A percentile compares a stretch with the other conserved stretches of the same genome.
phyloP scores from a whole-genome alignment of 352 stramenopile species.

The Thalassiosira mediterranea region DNA sequence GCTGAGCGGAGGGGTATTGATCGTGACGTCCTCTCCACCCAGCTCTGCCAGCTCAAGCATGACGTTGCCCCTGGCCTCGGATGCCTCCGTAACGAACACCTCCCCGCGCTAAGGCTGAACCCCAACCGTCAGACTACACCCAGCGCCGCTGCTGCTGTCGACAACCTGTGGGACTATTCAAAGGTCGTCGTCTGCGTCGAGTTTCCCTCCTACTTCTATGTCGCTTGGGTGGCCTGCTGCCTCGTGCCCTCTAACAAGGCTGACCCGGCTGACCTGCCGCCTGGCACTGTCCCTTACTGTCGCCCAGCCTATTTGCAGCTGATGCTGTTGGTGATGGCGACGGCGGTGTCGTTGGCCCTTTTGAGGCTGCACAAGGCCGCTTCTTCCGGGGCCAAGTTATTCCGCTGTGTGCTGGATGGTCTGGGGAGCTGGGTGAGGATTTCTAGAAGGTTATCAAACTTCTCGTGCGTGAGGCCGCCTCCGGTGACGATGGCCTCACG shows the following conservation, averaged over 20 bases:
- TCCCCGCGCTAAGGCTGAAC: conserved; percentile 6
- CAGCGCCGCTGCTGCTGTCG: conserved; percentile 6
- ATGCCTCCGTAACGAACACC: conserved; percentile 9
- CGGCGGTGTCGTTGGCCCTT: neutral
- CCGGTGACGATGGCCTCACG: neutral
- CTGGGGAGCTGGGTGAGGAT: conserved; percentile 8
- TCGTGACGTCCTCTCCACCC: neutral
- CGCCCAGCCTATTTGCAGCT: conserved; percentile 6
- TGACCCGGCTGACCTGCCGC: conserved; percentile 1
- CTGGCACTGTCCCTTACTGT: neutral
- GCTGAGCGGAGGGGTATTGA: neutral
- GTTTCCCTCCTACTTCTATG: conserved; percentile 15
- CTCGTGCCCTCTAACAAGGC: conserved; percentile 3
- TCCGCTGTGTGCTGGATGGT: conserved; percentile 2
- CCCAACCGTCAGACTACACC: neutral
- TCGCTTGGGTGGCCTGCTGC: neutral
- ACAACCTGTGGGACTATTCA: conserved; percentile 3
- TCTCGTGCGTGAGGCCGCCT: neutral
- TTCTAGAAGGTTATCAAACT: conserved; percentile 18
- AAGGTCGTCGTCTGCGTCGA: conserved; percentile 10
- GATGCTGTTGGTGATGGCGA: neutral
- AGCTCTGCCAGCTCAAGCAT: neutral
- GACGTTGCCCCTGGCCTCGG: conserved; percentile 10
- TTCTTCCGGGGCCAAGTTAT: neutral
- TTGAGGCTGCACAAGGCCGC: neutral